Conservation (phyloP, 2,329 filamentous ascomycete genomes). For the Pestalotiopsis sp. region DNA sequence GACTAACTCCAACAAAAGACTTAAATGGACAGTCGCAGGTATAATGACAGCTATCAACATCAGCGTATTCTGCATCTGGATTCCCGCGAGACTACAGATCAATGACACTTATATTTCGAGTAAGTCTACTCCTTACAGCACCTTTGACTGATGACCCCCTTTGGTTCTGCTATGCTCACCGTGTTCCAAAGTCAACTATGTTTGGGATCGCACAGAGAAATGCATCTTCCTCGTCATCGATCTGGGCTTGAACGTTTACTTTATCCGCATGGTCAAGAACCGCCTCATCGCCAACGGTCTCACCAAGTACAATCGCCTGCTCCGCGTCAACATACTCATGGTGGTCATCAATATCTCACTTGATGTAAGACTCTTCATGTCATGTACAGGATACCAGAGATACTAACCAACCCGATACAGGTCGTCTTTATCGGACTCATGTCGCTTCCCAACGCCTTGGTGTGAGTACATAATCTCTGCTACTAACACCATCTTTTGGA, state of each 20-base stretch:
- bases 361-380: constrained; percentile 26
- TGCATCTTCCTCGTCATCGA: constrained; percentile 44
- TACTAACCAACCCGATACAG: neutral
- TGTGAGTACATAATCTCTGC: constrained; percentile 19
- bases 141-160: too few species aligned
- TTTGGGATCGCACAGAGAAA: constrained; percentile 50
- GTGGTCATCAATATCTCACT: constrained; percentile 41
- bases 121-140: neutral
- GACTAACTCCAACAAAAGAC: constrained; percentile 25
- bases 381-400: neutral
- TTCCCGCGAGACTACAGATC: constrained; percentile 41
- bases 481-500: neutral
- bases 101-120: constrained; percentile 32
- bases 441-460: constrained; percentile 40
- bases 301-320: constrained; percentile 42
- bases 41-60: constrained; percentile 45
- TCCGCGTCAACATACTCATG: constrained; percentile 42
- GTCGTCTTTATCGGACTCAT: constrained; percentile 37
- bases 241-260: constrained; percentile 42
- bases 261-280: constrained; percentile 38
- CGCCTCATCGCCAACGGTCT: constrained; percentile 43
- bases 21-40: constrained; percentile 42
- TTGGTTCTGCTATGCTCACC: neutral
- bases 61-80: constrained; percentile 47
- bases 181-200: constrained; percentile 32